These are phyloP conservation scores for Alternaria sp. DNA, from an alignment of 2,329 filamentous ascomycete species.

Conservation along the genomic window DNA sequence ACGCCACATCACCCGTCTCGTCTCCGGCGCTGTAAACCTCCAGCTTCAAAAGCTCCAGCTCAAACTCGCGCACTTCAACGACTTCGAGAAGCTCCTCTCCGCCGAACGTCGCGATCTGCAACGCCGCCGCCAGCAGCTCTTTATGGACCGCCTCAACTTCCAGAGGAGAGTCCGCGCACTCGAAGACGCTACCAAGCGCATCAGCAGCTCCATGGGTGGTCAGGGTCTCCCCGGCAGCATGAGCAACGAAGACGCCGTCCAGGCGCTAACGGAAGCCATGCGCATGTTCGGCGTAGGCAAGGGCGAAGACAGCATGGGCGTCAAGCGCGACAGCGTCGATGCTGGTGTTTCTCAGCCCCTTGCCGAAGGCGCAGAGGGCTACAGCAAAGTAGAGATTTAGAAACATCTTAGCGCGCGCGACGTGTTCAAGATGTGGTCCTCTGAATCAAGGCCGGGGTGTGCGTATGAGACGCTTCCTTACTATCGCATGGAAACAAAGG, in stretches of 20 bases:
- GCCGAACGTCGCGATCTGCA: slow-evolving; percentile 93
- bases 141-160: slow-evolving; percentile 89
- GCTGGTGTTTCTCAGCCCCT: slow-evolving; percentile 37
- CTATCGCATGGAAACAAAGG: not conserved
- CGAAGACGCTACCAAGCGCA: slow-evolving; percentile 72
- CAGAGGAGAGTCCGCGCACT: slow-evolving; percentile 85
- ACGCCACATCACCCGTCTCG: slow-evolving; percentile 91
- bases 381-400: slow-evolving; percentile 44
- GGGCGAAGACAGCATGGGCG: slow-evolving; percentile 44
- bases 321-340: slow-evolving; percentile 38
- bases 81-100: slow-evolving; percentile 91
- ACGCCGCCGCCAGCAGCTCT: slow-evolving; percentile 87
- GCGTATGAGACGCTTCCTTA: not conserved
- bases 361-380: slow-evolving; percentile 42
- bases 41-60: slow-evolving; percentile 95
- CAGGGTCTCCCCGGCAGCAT: slow-evolving; percentile 41
- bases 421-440: not conserved
- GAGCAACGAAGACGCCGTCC: slow-evolving; percentile 42
- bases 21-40: slow-evolving; percentile 89
- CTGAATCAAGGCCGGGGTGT: not conserved
- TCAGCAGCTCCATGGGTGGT: slow-evolving; percentile 35
- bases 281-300: slow-evolving; percentile 44
- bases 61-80: slow-evolving; percentile 94
- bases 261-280: slow-evolving; percentile 44
- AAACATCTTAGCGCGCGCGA: not conserved